A percentile compares a stretch with the other conserved stretches of the same genome.
Evolutionary conservation across 2,329 filamentous ascomycete species (phyloP).

Genomic region (Xylaria multiplex): DNA sequence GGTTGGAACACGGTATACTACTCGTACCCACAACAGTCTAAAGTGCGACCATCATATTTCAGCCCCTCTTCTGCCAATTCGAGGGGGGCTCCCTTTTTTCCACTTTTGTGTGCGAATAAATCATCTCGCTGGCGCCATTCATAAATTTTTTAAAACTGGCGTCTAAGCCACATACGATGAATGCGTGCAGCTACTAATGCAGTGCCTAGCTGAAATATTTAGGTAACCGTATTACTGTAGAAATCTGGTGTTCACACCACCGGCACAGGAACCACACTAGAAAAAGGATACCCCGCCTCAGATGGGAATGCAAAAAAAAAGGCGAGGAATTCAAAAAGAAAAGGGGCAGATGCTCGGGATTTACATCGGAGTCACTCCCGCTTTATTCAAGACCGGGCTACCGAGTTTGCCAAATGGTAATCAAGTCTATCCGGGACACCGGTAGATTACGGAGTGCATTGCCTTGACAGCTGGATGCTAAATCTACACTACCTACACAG

Average conservation of each 20-base stretch:
- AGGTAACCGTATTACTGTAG: neutral
- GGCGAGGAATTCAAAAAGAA: no score
- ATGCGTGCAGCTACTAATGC: neutral
- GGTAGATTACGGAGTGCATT: no score
- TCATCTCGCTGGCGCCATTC: neutral
- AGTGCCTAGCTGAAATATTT: neutral
- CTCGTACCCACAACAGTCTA: no score
- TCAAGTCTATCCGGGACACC: no score
- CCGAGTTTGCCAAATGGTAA: neutral
- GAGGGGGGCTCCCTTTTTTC: neutral
- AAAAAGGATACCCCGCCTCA: no score
- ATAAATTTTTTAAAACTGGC: neutral
- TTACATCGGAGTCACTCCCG: neutral
- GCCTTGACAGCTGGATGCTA: no score
- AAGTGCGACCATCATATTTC: neutral
- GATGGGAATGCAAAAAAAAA: no score
- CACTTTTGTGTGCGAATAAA: neutral
- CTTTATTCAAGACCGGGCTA: neutral
- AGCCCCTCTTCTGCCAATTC: neutral
- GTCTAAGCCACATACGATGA: conserved; percentile 13
- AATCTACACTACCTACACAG: neutral
- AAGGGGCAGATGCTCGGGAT: no score
- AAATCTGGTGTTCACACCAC: no score
- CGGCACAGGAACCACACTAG: no score
- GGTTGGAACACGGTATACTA: no score